Conservation (phyloP, 768 basidiomycete genomes). For the Hemileccinum impolitum region DNA sequence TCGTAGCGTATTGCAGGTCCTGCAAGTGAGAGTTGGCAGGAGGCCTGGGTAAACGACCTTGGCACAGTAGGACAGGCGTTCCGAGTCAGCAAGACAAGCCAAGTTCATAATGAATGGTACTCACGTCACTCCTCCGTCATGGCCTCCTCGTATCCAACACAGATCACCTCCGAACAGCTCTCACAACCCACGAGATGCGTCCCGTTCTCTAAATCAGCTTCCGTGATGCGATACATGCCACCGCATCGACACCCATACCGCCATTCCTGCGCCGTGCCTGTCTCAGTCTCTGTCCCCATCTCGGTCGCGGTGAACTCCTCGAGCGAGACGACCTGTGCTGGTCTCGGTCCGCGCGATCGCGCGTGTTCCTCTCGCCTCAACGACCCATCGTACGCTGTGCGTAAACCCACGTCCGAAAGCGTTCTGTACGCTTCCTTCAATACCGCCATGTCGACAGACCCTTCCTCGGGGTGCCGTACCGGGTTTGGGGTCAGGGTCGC, state of each 20-base stretch:
- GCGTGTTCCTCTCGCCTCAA: constrained; percentile 6
- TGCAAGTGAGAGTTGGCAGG: neutral
- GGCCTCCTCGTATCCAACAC: constrained; percentile 76
- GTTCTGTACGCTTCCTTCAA: constrained; percentile 68
- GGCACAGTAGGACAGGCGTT: no score
- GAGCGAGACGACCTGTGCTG: constrained; percentile 75
- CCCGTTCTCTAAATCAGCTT: constrained; percentile 62
- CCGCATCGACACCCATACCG: constrained; percentile 71
- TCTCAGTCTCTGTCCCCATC: neutral
- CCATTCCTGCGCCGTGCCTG: constrained; percentile 38
- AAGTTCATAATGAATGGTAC: neutral
- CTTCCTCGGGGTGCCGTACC: neutral
- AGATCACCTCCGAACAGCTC: constrained; percentile 78
- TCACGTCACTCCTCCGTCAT: constrained; percentile 18
- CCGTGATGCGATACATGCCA: constrained; percentile 56
- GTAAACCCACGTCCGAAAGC: constrained; percentile 48
- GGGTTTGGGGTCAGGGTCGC: neutral
- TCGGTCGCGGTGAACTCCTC: constrained; percentile 52
- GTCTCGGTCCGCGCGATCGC: constrained; percentile 46
- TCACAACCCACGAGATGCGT: constrained; percentile 69
- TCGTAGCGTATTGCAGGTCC: no score
- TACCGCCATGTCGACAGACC: constrained; percentile 44
- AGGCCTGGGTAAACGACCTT: no score
- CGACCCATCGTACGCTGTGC: constrained; percentile 49
- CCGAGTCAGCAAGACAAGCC: no score